phyloP scores from a whole-genome alignment of 1,284 basidiomycete genomes.

The Amylostereum areolatum region DNA sequence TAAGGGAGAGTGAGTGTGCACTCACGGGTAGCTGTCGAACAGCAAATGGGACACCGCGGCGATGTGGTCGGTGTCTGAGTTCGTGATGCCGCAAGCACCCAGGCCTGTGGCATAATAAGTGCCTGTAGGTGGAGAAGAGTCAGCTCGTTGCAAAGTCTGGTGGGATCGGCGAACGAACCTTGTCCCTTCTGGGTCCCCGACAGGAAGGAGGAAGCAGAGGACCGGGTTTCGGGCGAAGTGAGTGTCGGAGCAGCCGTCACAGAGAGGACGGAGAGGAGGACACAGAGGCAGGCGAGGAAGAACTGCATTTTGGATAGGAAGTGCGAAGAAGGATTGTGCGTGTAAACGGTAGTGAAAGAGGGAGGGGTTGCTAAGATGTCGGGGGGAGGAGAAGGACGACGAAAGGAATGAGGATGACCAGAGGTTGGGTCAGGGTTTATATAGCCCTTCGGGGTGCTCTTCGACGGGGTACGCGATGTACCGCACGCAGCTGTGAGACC shows the following conservation, averaged over 20 bases:
- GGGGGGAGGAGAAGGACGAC: no score
- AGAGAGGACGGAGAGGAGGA: slow-evolving; percentile 39
- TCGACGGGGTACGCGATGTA: no score
- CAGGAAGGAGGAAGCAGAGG: slow-evolving; percentile 28
- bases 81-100: slow-evolving; percentile 64
- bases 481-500: no score
- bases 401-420: no score
- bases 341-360: slow-evolving; percentile 10
- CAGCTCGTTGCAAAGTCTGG: not conserved
- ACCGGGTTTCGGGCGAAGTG: slow-evolving; percentile 27
- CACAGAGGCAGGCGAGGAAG: slow-evolving; percentile 37
- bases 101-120: slow-evolving; percentile 39
- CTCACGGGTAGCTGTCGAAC: slow-evolving; percentile 62
- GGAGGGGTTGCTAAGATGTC: slow-evolving; percentile 9
- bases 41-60: slow-evolving; percentile 53
- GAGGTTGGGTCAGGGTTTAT: no score
- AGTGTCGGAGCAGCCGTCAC: slow-evolving; percentile 36
- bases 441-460: no score
- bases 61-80: slow-evolving; percentile 48
- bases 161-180: slow-evolving; percentile 26
- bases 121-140: not conserved
- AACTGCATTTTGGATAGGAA: slow-evolving; percentile 34
- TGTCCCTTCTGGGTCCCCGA: slow-evolving; percentile 44
- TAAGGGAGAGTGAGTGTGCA: slow-evolving; percentile 2
- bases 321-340: slow-evolving; percentile 7